Base-by-base conservation (phyloP, 83 land plant genomes). In the Picea abies region DNA sequence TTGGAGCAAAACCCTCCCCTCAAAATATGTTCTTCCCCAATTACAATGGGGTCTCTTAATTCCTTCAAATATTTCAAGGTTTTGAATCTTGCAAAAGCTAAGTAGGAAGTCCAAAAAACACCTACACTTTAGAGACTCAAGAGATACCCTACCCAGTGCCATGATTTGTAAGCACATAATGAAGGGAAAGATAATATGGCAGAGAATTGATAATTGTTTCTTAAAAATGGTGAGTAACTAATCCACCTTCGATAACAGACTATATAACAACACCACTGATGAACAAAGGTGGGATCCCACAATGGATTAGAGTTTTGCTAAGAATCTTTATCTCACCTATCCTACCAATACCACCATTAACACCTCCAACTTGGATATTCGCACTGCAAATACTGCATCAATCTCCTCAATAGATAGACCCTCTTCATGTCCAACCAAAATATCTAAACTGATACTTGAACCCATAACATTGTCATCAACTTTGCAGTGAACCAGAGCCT, bases 201-300 rank as follows among this genome's bases (percentile, higher is more conserved):
- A 39, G 41, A 39, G 41, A 39, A 39, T 39, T 39, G 5, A 39
- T 4, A 39, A 3, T 39, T 39, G 3, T 39, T 4, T 39, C 5
- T 1, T 39, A 39, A 39, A 39, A 4, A 3, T 3, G 41, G 41
- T 39, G 29, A 70, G 82, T 68, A 93, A 90, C 69, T 92, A 91
- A 87, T 10, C 78, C 25, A 79, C 92, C 78, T 92, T 92, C 87
- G 44, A 77, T 29, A 65, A 60, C 60, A 84, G 94, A 26, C 87
- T 90, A 44, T 92, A 83, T 84, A 88, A 91, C 37, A 76, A 70
- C n/a, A 63, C 83, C 52, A 47, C 23, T 20, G 39, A n/a, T 0
- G 35, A 15, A 0, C 6, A 0, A 70, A 9, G 0, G 47, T 2
- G 0, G 4, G 64, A 82, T 35, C 37, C 82, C 0, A 73, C 83